Evolutionary conservation across 257 asterid species (phyloP).

Genomic region (Solanum arcanum): DNA sequence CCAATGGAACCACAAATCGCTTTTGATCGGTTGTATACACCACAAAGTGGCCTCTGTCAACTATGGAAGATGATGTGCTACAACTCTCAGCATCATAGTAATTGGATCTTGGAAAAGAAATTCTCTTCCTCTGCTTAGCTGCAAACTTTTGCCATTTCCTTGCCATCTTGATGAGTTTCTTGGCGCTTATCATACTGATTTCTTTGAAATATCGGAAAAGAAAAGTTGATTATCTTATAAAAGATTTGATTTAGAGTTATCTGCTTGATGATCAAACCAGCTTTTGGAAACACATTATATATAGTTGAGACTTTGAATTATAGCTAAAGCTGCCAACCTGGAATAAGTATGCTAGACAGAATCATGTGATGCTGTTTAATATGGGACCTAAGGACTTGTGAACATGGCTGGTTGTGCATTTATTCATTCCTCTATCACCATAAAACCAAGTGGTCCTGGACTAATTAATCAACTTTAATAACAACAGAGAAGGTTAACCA

Average conservation of each 20-base stretch:
- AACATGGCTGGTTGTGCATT: background rate
- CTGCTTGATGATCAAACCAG: background rate
- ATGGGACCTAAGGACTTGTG: background rate
- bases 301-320: background rate
- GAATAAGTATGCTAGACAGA: background rate
- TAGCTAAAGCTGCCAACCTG: background rate
- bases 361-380: background rate
- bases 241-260: background rate
- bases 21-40: background rate
- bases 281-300: background rate
- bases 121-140: background rate
- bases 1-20: slow-evolving; percentile 1
- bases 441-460: background rate
- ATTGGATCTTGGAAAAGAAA: background rate
- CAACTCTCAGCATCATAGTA: background rate
- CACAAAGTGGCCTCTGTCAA: background rate
- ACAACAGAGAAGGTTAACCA: background rate
- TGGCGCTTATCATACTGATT: background rate
- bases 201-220: background rate
- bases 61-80: background rate
- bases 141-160: background rate
- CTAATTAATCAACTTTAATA: background rate
- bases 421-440: background rate
- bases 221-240: background rate
- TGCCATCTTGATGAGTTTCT: background rate